These are phyloP conservation scores for Sistotremastrum niveocremeum DNA, from an alignment of 768 basidiomycete species.

Conservation along the genomic window DNA sequence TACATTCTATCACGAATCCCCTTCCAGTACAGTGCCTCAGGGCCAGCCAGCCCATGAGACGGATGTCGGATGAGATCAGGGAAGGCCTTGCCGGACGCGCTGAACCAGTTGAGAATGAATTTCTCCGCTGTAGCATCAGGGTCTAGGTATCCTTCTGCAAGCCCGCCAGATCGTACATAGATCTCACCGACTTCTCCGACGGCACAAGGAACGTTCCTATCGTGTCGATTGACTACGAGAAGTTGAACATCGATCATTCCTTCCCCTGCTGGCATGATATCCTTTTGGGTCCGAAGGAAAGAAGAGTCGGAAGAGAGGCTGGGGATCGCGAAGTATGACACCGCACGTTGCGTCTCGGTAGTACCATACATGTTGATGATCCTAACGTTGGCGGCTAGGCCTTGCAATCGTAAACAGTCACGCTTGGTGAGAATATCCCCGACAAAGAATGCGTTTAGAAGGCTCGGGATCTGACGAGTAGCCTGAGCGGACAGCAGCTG, in stretches of 20 bases:
- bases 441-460: slow-evolving; percentile 91
- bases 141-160: slow-evolving; percentile 93
- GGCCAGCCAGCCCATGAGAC: slow-evolving; percentile 33
- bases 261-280: slow-evolving; percentile 93
- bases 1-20: slow-evolving; percentile 97
- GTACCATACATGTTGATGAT: slow-evolving; percentile 99
- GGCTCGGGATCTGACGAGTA: slow-evolving; percentile 67
- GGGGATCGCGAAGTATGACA: slow-evolving; percentile 92
- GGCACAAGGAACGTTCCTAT: slow-evolving; percentile 75
- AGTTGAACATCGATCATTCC: slow-evolving; percentile 98
- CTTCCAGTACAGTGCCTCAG: slow-evolving; percentile 79
- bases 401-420: slow-evolving; percentile 88
- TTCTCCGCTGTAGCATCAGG: slow-evolving; percentile 72
- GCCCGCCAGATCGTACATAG: slow-evolving; percentile 89
- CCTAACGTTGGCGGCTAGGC: slow-evolving; percentile 79
- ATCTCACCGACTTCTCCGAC: slow-evolving; percentile 98
- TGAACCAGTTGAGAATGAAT: slow-evolving; percentile 93
- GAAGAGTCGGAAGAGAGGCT: slow-evolving; percentile 72
- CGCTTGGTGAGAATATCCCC: slow-evolving; percentile 99
- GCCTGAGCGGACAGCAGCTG: slow-evolving; percentile 90
- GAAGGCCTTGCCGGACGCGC: slow-evolving; percentile 29
- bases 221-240: slow-evolving; percentile 84
- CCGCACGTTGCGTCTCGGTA: slow-evolving; percentile 97
- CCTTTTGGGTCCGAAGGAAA: slow-evolving; percentile 88
- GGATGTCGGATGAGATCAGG: slow-evolving; percentile 66